phyloP scores from a whole-genome alignment of 148 eudicot species.

The Silene latifolia region DNA sequence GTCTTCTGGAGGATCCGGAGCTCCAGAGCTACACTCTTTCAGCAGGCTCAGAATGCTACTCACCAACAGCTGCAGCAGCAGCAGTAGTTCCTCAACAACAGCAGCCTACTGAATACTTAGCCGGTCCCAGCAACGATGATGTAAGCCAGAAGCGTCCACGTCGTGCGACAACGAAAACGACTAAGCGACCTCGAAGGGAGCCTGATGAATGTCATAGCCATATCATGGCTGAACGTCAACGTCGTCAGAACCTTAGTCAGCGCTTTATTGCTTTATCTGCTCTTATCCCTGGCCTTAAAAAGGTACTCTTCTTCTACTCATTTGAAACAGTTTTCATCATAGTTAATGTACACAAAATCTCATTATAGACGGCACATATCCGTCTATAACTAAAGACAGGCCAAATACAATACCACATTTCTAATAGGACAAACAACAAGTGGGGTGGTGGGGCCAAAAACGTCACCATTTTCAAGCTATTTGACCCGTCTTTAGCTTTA shows the following conservation, averaged over 20 bases:
- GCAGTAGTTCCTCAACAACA: not conserved
- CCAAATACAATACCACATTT: too few species aligned
- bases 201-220: conserved; percentile 26
- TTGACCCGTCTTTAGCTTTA: too few species aligned
- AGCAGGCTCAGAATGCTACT: conserved; percentile 16
- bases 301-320: not conserved
- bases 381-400: too few species aligned
- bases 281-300: conserved; percentile 34
- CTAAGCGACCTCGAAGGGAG: conserved; percentile 7
- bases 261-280: conserved; percentile 43
- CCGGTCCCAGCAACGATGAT: conserved; percentile 1
- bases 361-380: too few species aligned
- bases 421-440: too few species aligned
- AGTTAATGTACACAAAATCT: too few species aligned
- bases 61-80: conserved; percentile 3
- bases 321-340: too few species aligned
- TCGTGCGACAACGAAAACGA: not conserved
- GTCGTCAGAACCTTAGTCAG: conserved; percentile 42
- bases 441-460: too few species aligned
- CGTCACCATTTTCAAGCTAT: too few species aligned
- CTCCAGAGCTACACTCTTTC: conserved; percentile 11
- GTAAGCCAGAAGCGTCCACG: not conserved
- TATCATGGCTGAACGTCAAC: conserved; percentile 38
- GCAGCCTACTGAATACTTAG: not conserved
- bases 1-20: conserved; percentile 7